Evolutionary conservation across 2,329 filamentous ascomycete species (phyloP).

Genomic region (Zalaria obscura): DNA sequence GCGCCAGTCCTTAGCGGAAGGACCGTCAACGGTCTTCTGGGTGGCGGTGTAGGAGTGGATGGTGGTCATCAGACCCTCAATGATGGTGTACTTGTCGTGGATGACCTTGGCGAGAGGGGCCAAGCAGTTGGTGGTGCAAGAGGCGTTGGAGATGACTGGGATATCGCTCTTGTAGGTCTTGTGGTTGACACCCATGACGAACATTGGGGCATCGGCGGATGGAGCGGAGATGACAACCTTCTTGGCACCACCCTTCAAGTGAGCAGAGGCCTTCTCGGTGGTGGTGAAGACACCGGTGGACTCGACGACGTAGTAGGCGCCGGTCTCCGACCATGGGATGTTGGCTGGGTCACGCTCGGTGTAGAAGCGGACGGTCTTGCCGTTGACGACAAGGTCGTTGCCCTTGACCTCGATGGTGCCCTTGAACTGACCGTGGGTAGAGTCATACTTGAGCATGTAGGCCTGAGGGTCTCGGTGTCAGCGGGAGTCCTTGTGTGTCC

Average conservation of each 20-base stretch:
- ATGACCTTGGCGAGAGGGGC: slow-evolving; percentile 98
- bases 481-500: not conserved
- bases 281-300: slow-evolving; percentile 99
- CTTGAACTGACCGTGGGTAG: slow-evolving; percentile 93
- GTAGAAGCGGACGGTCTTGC: slow-evolving; percentile 93
- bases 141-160: slow-evolving; percentile 95
- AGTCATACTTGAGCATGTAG: slow-evolving; percentile 99
- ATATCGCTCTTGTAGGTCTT: slow-evolving; percentile 81
- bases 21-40: slow-evolving; percentile 98
- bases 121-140: slow-evolving; percentile 99
- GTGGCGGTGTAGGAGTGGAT: slow-evolving; percentile 99
- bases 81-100: slow-evolving; percentile 93
- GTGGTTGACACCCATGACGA: slow-evolving; percentile 99
- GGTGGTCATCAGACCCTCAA: slow-evolving; percentile 99
- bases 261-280: slow-evolving; percentile 83
- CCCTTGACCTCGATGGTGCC: slow-evolving; percentile 65
- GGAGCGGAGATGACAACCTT: slow-evolving; percentile 79
- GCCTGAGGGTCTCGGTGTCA: slow-evolving; percentile 39
- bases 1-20: slow-evolving; percentile 97
- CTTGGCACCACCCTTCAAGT: slow-evolving; percentile 95
- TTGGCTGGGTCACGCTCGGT: slow-evolving; percentile 73
- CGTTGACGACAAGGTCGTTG: slow-evolving; percentile 71
- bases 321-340: slow-evolving; percentile 83
- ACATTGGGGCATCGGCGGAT: slow-evolving; percentile 96
- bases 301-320: slow-evolving; percentile 90